phyloP scores from a whole-genome alignment of 164 flowering plant species.

The Aristolochia contorta region DNA sequence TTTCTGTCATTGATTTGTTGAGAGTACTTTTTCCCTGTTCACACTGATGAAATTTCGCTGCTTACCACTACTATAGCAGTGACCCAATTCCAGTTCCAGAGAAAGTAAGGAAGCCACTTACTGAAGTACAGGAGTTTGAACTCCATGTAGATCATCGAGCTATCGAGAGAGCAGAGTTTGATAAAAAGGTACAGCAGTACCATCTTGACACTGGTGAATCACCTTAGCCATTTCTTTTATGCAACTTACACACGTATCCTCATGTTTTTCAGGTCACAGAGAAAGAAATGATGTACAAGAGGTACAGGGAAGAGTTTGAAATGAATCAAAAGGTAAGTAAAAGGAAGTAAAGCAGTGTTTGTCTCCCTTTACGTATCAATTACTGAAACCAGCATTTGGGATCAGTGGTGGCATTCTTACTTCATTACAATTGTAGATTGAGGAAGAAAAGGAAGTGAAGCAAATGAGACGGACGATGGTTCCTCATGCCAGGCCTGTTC shows the following conservation, averaged over 20 bases:
- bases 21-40: no score
- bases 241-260: background rate
- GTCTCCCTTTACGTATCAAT: no score
- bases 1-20: background rate
- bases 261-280: constrained; percentile 51
- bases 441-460: constrained; percentile 91
- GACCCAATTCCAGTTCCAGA: constrained; percentile 94
- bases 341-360: no score
- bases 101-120: constrained; percentile 70
- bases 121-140: constrained; percentile 67
- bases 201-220: no score
- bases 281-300: constrained; percentile 71
- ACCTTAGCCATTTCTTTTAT: background rate
- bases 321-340: constrained; percentile 56
- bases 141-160: constrained; percentile 71
- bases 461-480: constrained; percentile 87
- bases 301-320: constrained; percentile 89
- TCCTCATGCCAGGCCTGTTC: constrained; percentile 90
- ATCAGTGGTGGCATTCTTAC: no score
- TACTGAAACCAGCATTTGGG: no score
- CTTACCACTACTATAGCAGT: constrained; percentile 22
- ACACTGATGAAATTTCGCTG: background rate
- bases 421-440: constrained; percentile 42
- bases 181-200: constrained; percentile 44
- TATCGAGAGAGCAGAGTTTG: constrained; percentile 82